Evolutionary conservation across 1,284 basidiomycete genomes (phyloP), one percentile per base, ranked within the genome.

Genomic region (Rhodotorula sp.): DNA sequence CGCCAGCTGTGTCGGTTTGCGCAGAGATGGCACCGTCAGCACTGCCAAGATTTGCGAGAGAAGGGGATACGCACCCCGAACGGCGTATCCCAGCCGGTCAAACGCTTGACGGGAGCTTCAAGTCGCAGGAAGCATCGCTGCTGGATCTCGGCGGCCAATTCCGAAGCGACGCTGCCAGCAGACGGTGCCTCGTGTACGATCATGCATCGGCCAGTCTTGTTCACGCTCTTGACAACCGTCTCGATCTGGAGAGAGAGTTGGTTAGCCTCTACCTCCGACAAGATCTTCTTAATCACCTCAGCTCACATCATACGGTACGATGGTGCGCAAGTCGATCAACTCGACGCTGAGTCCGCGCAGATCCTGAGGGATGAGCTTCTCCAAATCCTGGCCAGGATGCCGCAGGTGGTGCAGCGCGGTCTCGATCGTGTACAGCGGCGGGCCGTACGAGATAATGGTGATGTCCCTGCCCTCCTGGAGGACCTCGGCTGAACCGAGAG

Each of bases 401-500:
- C 81, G 81, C 29, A 94, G 83, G 79, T 92, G 83, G 74, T 87
- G 85, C 5, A 93, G 80, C 0, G 91, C 91, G 61, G 89, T 86
- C 82, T 95, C 91, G 81, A 92, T 93, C 73, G 91, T 89, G 83
- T 94, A 97, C 34, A 97, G 82, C 0, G 94, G 92, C 20, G 93
- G 95, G 21, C 94, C 94, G 88, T 92, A 97, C 7, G 91, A 89
- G 43, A 97, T 85, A 10, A 97, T 82, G 0, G 95, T 97, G 15
- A 97, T 82, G 79, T 97, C 93, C 1, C 86, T 85, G 2, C 95
- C 95, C 0, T 85, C 79, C 2, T 85, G 82, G 3, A 97, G 85
- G 18, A 87, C 86, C 79, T 97, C 95, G 2, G 92, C 91, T 65
- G 86, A 84, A 16, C 87, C 88, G 1, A 97, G 84, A 0, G 94